These are phyloP conservation scores for Paraurostyla sp. DNA, from an alignment of 73 alveolate genomes.

Conservation along the genomic window DNA sequence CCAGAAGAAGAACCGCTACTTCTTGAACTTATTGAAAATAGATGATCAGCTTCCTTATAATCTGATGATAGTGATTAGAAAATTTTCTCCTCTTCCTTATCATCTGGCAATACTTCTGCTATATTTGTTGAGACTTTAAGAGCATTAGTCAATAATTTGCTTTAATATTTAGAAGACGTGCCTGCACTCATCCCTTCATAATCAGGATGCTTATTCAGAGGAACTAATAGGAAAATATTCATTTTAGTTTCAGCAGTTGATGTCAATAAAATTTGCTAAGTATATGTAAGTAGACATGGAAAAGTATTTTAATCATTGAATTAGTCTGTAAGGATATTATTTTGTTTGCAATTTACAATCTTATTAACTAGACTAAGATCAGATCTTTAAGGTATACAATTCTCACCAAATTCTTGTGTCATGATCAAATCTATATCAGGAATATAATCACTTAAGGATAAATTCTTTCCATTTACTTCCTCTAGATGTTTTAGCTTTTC, in stretches of 20 bases:
- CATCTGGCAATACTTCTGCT: too few relatives aligned
- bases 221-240: background rate
- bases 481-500: background rate
- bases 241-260: background rate
- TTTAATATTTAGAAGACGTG: too few relatives aligned
- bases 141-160: too few relatives aligned
- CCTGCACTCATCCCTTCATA: background rate
- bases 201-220: constrained; percentile 12
- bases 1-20: background rate
- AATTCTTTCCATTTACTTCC: background rate
- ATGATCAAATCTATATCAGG: background rate
- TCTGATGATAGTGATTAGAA: too few relatives aligned
- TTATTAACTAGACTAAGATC: background rate
- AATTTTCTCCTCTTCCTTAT: too few relatives aligned
- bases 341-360: background rate
- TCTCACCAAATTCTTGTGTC: background rate
- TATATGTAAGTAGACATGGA: background rate
- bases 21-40: background rate
- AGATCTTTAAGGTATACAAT: background rate
- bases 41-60: background rate
- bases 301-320: background rate
- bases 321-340: background rate
- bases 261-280: background rate
- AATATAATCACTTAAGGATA: background rate
- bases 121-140: too few relatives aligned